Evolutionary conservation across 2,329 filamentous ascomycete genomes (phyloP).

Genomic region (Ilyonectria sp.): DNA sequence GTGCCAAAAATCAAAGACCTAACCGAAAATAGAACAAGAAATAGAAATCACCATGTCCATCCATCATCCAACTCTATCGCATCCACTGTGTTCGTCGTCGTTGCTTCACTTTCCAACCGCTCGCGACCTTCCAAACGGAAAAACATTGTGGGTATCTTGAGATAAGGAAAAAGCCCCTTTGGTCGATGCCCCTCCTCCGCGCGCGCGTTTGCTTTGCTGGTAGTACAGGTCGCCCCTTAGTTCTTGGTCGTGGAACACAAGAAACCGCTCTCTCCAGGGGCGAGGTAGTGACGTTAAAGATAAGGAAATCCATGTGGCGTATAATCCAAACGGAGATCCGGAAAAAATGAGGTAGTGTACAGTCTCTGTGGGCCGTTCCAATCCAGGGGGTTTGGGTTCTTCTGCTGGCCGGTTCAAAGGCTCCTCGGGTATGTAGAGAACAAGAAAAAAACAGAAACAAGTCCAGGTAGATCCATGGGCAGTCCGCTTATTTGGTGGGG

Average conservation of each 20-base stretch:
- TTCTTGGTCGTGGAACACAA: conserved; percentile 47
- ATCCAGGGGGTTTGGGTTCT: conserved; percentile 41
- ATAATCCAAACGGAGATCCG: conserved; percentile 46
- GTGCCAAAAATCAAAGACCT: conserved; percentile 36
- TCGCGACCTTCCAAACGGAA: conserved; percentile 49
- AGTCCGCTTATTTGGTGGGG: conserved; percentile 66
- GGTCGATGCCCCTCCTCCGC: conserved; percentile 47
- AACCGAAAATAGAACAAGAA: conserved; percentile 32
- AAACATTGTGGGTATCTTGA: conserved; percentile 56
- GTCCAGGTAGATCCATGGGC: conserved; percentile 46
- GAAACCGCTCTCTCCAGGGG: conserved; percentile 44
- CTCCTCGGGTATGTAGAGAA: conserved; percentile 42
- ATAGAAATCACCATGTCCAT: conserved; percentile 34
- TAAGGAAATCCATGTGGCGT: conserved; percentile 42
- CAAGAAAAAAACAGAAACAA: conserved; percentile 41
- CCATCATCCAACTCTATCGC: conserved; percentile 18
- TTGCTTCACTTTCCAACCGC: conserved; percentile 46
- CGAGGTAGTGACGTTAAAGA: conserved; percentile 45
- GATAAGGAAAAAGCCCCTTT: conserved; percentile 53
- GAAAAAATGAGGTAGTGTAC: conserved; percentile 49
- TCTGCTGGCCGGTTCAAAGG: conserved; percentile 39
- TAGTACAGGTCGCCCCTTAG: conserved; percentile 53
- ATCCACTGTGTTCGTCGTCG: conserved; percentile 28
- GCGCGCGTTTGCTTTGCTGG: conserved; percentile 50
- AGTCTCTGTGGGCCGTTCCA: conserved; percentile 45